Base-by-base conservation (phyloP, 192 early-diverging fungal species). In the Coemansia sp. region DNA sequence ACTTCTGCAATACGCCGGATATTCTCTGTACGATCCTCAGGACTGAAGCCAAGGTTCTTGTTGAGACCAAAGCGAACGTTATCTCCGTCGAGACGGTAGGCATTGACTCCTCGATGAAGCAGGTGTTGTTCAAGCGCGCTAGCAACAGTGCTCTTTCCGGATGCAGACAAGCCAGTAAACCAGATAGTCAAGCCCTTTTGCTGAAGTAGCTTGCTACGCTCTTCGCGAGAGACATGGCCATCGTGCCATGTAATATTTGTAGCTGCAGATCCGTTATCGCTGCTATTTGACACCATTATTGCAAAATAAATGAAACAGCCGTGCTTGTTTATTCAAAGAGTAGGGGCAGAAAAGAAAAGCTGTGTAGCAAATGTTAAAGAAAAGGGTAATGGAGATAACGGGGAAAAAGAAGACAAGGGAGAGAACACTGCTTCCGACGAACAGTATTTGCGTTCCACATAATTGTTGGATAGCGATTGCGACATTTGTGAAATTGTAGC, bases 1-100 rank as follows among this genome's bases (percentile, higher is more conserved):
- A 77, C 91, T 71, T 97, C 95, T 12, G 91, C 87, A 71, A 97
- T 95, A 52, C 95, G 87, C 34, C 95, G 90, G 77, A 97, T 97
- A 87, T 97, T 97, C 71, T 97, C 95, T 1, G 89, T 89, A 56
- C 95, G 89, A 65, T 94, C 95, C 49, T 90, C 89, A 49, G 92
- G 92, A 55, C 91, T 91, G 68, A 95, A 97, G 29, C 93, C 92
- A 25, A 97, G 83, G 74, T 95, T 91, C 82, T 94, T 95, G 87
- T 97, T 97, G 43, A 97, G 79, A 26, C 95, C 95, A 67, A 97
- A 97, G n/a, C 95, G 90, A 56, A 97, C 91, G 80, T 97, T 97
- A 84, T 97, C 95, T 42, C 95, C 95, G 69, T 97, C 95, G 59
- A 97, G 87, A 25, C 95, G 90, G 79, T 97, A 97, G 29, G 89